phyloP scores from a whole-genome alignment of 495 filamentous ascomycete genomes.

The Collariella sp. region DNA sequence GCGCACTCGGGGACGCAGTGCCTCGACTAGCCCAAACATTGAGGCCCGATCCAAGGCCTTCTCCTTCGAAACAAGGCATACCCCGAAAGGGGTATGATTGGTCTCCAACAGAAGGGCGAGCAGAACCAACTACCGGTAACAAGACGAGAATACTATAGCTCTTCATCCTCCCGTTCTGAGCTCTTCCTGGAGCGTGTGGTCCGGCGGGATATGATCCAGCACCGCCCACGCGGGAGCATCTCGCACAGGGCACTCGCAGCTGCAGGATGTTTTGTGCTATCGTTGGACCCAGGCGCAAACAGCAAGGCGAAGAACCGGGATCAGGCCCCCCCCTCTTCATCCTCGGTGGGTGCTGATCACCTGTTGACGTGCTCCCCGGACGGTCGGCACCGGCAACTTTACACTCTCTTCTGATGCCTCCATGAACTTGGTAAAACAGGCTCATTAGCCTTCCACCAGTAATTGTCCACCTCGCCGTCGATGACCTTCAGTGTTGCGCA shows the following conservation, averaged over 20 bases:
- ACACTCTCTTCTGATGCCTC: too few relatives aligned
- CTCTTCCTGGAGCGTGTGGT: not conserved
- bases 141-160: not conserved
- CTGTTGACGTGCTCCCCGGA: not conserved
- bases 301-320: not conserved
- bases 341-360: not conserved
- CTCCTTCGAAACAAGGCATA: not conserved
- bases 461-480: not conserved
- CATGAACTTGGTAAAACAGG: too few relatives aligned
- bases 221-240: not conserved
- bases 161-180: not conserved
- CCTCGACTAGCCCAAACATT: not conserved
- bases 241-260: not conserved
- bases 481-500: not conserved
- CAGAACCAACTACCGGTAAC: not conserved
- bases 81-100: not conserved
- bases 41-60: not conserved
- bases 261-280: constrained; percentile 2
- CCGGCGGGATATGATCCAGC: not conserved
- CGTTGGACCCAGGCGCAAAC: not conserved
- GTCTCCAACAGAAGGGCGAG: not conserved
- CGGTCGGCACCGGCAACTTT: not conserved
- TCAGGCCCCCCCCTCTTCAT: not conserved
- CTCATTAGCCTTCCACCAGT: not conserved
- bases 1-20: not conserved